Conservation (phyloP, 2,329 filamentous ascomycete genomes). For the Calonectria naviculata region DNA sequence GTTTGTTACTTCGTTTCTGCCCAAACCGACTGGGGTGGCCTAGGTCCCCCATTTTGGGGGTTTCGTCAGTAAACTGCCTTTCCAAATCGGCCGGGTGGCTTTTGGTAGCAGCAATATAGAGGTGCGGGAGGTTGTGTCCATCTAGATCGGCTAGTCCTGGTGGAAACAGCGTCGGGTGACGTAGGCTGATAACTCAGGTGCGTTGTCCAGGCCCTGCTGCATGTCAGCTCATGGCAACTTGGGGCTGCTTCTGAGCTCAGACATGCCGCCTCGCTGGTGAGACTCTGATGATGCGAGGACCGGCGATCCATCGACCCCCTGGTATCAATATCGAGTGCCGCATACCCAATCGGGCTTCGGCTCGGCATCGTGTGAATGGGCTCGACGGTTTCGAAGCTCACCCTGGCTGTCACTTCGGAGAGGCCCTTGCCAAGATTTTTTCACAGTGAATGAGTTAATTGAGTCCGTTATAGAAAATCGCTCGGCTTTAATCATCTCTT, state of each 20-base stretch:
- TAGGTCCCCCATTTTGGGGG: neutral
- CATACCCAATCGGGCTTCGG: slow-evolving; percentile 18
- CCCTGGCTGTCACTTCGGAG: neutral
- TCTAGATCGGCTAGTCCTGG: neutral
- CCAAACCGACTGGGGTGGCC: neutral
- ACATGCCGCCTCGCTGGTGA: slow-evolving; percentile 7
- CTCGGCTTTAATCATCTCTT: neutral
- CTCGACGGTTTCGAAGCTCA: neutral
- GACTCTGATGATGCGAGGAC: slow-evolving; percentile 6
- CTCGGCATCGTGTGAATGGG: slow-evolving; percentile 11
- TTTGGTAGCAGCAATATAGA: neutral
- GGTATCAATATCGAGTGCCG: slow-evolving; percentile 7
- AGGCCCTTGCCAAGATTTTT: neutral
- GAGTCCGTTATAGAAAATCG: neutral
- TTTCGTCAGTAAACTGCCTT: neutral
- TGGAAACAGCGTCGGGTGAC: neutral
- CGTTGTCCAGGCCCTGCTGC: slow-evolving; percentile 9
- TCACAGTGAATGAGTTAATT: neutral
- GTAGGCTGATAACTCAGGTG: slow-evolving; percentile 2
- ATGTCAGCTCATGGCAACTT: slow-evolving; percentile 17
- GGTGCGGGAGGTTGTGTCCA: neutral
- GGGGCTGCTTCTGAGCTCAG: slow-evolving; percentile 10
- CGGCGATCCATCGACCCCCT: slow-evolving; percentile 2
- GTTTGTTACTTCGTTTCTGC: slow-evolving; percentile 6
- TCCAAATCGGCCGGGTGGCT: neutral